Evolutionary conservation across 2,329 filamentous ascomycete genomes (phyloP).

Genomic region (Aschersonia sp.): DNA sequence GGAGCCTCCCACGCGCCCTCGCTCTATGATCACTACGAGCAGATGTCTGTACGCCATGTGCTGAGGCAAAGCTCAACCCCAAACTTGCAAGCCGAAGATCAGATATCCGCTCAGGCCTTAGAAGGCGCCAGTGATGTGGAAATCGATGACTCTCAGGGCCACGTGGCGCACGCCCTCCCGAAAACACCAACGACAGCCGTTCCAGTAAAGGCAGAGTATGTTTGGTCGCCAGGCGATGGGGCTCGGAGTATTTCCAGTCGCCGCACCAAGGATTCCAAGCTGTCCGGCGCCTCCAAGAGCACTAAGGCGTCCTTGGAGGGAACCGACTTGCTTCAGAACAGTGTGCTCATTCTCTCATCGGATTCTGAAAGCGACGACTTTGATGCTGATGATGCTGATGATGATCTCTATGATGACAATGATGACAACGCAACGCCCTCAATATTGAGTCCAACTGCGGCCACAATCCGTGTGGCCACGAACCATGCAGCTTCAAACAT

Average conservation of each 20-base stretch:
- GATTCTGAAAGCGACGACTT: slow-evolving; percentile 35
- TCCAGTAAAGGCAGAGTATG: slow-evolving; percentile 9
- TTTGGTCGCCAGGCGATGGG: slow-evolving; percentile 22
- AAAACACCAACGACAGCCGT: slow-evolving; percentile 9
- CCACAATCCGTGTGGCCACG: too few relatives aligned
- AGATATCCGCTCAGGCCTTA: not conserved
- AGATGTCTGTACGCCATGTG: slow-evolving; percentile 34
- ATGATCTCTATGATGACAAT: slow-evolving; percentile 16
- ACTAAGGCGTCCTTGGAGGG: slow-evolving; percentile 31
- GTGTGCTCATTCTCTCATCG: slow-evolving; percentile 41
- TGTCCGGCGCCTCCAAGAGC: slow-evolving; percentile 29
- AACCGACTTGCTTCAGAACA: slow-evolving; percentile 37
- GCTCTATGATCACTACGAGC: slow-evolving; percentile 44
- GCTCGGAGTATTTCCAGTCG: slow-evolving; percentile 39
- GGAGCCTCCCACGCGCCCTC: slow-evolving; percentile 24
- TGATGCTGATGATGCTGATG: slow-evolving; percentile 3
- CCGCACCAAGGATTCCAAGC: slow-evolving; percentile 33
- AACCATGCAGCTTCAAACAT: too few relatives aligned
- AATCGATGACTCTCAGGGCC: not conserved
- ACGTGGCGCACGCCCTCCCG: slow-evolving; percentile 1
- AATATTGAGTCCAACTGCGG: not conserved
- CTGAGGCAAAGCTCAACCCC: slow-evolving; percentile 12
- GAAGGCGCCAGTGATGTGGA: not conserved
- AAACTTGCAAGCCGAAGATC: slow-evolving; percentile 1
- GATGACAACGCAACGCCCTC: slow-evolving; percentile 1